Percentiles rank a stretch among this genome's conserved stretches.
Conservation (phyloP, 495 filamentous ascomycete species). For the Aspergillus avenaceus region DNA sequence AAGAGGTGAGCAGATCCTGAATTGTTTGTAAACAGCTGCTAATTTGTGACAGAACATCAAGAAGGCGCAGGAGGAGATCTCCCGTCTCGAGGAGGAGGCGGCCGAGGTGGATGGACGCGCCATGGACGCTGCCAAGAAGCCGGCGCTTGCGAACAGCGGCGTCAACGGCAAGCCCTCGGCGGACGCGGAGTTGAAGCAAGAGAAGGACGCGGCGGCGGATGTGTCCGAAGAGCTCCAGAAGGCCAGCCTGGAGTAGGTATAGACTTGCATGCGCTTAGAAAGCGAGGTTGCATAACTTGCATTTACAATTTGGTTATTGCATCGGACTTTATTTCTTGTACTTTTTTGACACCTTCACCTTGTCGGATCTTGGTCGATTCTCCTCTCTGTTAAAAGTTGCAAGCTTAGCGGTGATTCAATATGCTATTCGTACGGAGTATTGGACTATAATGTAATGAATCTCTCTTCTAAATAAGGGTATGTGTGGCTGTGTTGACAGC, state of each 20-base stretch:
- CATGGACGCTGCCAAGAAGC: slow-evolving; percentile 49
- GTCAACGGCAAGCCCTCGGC: slow-evolving; percentile 51
- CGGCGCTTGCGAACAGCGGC: slow-evolving; percentile 41
- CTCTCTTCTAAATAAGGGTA: no score
- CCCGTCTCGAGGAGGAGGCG: slow-evolving; percentile 55
- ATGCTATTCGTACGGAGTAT: neutral
- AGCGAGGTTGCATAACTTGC: no score
- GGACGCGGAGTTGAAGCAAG: slow-evolving; percentile 51
- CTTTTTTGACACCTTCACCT: no score
- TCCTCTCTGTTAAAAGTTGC: slow-evolving; percentile 1
- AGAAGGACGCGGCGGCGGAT: slow-evolving; percentile 55
- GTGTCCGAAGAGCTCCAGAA: slow-evolving; percentile 56
- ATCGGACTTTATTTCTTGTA: neutral
- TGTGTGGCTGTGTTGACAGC: slow-evolving; percentile 5
- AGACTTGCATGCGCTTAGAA: no score
- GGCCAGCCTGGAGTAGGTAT: slow-evolving; percentile 52
- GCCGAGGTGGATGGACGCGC: slow-evolving; percentile 27
- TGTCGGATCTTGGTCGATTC: no score
- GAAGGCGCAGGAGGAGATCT: slow-evolving; percentile 65
- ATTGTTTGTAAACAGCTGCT: neutral
- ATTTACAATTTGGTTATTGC: no score
- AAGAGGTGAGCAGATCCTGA: slow-evolving; percentile 66
- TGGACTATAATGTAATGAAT: neutral
- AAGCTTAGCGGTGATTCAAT: slow-evolving; percentile 14
- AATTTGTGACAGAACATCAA: slow-evolving; percentile 58